A percentile compares a stretch with the other conserved stretches of the same genome.
phyloP scores from a whole-genome alignment of 345 rosid species.

The Eucalyptus erythrocorys region DNA sequence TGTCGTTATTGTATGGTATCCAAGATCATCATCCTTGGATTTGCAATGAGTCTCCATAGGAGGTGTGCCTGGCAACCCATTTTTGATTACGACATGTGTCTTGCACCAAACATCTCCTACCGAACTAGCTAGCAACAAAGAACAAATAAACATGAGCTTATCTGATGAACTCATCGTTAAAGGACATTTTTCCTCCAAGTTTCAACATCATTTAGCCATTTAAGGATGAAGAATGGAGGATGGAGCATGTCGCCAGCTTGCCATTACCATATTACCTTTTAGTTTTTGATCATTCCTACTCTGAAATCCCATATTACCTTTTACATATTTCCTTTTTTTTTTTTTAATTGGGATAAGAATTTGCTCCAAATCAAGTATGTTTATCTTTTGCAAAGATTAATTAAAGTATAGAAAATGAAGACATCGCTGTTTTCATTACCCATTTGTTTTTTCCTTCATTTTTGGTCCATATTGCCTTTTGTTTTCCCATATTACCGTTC shows the following conservation, averaged over 20 bases:
- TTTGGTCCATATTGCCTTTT: not conserved
- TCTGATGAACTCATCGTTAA: not conserved
- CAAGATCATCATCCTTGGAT: not conserved
- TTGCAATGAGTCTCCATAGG: not conserved
- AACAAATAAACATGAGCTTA: not conserved
- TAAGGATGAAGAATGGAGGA: not conserved
- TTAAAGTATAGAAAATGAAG: not conserved
- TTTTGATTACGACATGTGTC: not conserved
- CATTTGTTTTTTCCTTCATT: not conserved
- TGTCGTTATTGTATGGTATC: not conserved
- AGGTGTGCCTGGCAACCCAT: not conserved
- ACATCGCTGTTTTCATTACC: not conserved
- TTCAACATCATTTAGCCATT: not conserved
- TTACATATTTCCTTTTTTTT: not conserved
- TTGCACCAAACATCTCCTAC: not conserved
- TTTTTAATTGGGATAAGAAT: not conserved
- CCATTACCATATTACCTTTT: too few species aligned
- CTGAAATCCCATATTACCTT: too few species aligned
- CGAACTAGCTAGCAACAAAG: not conserved
- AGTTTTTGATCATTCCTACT: too few species aligned
- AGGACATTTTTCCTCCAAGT: too few species aligned
- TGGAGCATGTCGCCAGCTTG: too few species aligned
- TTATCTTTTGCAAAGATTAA: not conserved
- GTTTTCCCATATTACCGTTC: too few species aligned
- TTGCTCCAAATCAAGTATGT: not conserved